Evolutionary conservation across 805 yeast species (phyloP), one percentile per base, ranked within the genome.

Genomic region (Candida broadrunensis): DNA sequence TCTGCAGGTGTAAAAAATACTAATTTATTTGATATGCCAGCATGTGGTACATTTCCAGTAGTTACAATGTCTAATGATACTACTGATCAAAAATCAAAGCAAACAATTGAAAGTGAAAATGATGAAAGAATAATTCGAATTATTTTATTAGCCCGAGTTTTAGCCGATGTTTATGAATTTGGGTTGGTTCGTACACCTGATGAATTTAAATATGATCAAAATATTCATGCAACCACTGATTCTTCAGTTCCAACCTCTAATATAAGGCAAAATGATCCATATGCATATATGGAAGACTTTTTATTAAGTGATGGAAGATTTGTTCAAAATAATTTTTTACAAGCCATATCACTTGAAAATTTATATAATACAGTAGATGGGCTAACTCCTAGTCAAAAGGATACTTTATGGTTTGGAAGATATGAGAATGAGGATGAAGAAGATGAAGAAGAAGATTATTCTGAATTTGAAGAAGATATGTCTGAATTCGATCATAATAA

Each of bases 11-110:
- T 83, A n/a, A 58, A 60, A 35, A 77, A 74, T 42, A 45, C 51
- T 23, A 72, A 75, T 47, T 67, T 80, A 42, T 77, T 82, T 54
- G 90, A 85, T 59, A 60, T 76, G 35, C 89, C 91, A 5, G 69
- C 76, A 6, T 79, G 86, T 49, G 91, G 89, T 8, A 63, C 72
- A 0, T 56, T 60, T 14, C 66, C 69, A 0, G 50, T 59, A 6
- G 48, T 61, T 14, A 60, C 56, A 37, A 50, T 30, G 26, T 37
- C 20, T 6, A 35, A 34, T 41, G 35, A 33, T 25, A 35, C 36
- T 32, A 27, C 32, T 23, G 48, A 45, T 24, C 45, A 36, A 23
- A 50, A 38, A 38, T 31, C 45, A 19, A 57, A 54, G 32, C 58
- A 54, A 17, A 52, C 58, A 17, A 57, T 58, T 49, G 69, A 60